Evolutionary conservation across 2,329 filamentous ascomycete genomes (phyloP), one percentile per base, ranked within the genome.

Genomic region (Aspergillus pseudotamarii): DNA sequence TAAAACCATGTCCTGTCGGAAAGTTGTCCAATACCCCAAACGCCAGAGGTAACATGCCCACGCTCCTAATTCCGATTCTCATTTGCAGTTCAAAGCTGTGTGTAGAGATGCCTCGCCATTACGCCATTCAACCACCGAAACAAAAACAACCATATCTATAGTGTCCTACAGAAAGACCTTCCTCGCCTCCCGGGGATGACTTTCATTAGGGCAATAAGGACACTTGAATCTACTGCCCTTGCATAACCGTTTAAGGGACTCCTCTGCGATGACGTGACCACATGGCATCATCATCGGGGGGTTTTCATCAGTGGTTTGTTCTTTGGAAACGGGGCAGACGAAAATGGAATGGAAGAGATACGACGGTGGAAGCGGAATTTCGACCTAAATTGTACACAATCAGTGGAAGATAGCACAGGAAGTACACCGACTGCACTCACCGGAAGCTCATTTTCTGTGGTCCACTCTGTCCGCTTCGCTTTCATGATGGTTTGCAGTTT

Each of bases 231-330:
- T 83, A 48, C 83, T 86, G 0, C 90, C 90, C 79, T 96, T 96
- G 60, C 89, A 89, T 48, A 98, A 84, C 73, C 89, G 89, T 64
- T 91, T 87, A 57, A 99, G 81, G 38, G 90, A 93, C 73, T 97
- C 94, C 67, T 89, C 86, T 21, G 93, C 94, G 64, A 99, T 89
- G 58, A 97, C 94, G 80, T 99, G 95, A 6, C 95, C 94, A 74
- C 95, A 99, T 0, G 92, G 91, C 74, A 99, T 89, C 87, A 97
- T 95, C 91, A 98, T 96, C 2, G 95, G 93, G 12, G 95, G 95
- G 76, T 99, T 99, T 28, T 85, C 81, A 72, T 96, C 93, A 0
- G 94, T 99, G 0, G 91, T 93, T 78, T 99, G 95, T 75, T 97
- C 95, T 77, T 98, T 98, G 72, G 91, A 94, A 6, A 99, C 95